These are phyloP conservation scores for Beauveria scarabaeidicola DNA, from an alignment of 2,329 filamentous ascomycete genomes.

Conservation along the genomic window DNA sequence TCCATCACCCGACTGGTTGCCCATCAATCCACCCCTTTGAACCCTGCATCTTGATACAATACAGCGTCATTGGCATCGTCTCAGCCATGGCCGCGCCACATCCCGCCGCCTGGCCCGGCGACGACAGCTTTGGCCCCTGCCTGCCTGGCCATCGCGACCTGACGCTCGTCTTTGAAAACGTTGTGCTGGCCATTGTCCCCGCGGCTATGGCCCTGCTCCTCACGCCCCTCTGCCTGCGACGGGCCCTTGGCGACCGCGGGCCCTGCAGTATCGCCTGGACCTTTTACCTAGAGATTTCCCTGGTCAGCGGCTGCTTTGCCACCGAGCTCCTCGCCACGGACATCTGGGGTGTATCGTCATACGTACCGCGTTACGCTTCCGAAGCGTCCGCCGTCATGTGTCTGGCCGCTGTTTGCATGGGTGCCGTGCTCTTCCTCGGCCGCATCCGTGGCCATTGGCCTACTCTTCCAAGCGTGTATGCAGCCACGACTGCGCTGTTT, in stretches of 20 bases:
- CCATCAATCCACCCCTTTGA: not conserved
- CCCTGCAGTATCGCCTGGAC: not conserved
- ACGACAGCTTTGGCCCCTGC: not conserved
- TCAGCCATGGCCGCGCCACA: not conserved
- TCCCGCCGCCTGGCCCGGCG: not conserved
- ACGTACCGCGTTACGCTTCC: not conserved
- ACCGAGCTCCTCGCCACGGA: not conserved
- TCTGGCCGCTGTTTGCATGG: not conserved
- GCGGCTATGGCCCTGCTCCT: not conserved
- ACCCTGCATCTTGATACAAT: not conserved
- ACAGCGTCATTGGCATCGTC: not conserved
- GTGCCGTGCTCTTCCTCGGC: not conserved
- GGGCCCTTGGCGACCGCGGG: not conserved
- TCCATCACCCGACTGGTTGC: not conserved
- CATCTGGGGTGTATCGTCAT: not conserved
- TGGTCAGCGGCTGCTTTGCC: not conserved
- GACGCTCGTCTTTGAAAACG: conserved; percentile 4
- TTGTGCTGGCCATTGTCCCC: not conserved
- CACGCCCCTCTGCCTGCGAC: not conserved
- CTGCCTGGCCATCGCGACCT: not conserved
- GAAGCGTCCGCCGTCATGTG: not conserved
- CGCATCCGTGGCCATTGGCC: not conserved
- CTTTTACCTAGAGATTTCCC: not conserved
- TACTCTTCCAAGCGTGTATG: not conserved
- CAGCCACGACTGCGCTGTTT: not conserved